Evolutionary conservation across 495 filamentous ascomycete genomes (phyloP), one percentile per base, ranked within the genome.

Genomic region (Neurospora sp.): DNA sequence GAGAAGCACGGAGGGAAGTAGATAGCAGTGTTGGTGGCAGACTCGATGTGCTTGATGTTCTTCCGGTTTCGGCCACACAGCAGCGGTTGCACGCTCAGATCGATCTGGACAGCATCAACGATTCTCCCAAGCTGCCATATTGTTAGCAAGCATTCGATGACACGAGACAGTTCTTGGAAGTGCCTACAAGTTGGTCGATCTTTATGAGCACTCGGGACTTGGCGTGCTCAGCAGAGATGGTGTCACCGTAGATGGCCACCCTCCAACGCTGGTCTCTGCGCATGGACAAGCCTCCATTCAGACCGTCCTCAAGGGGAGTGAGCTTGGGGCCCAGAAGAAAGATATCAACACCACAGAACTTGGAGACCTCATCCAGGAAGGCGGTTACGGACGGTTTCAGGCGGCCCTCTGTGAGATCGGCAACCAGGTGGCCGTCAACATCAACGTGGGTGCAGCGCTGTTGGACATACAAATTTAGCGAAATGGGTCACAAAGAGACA

Each of bases 1-100:
- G 94, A 93, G 77, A 98, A 98, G 7, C 94, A 92, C 2, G 94
- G 94, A 22, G 96, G 96, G 78, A 99, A 97, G 82, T 98, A 99
- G 74, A 99, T 98, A 44, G 96, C 95, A 16, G 96, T 97, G 76
- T 92, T 92, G 16, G 96, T 97, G 27, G 90, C 87, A 16, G 96
- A 94, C 80, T 99, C 96, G 77, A 99, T 97, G 70, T 94, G 84
- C 85, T 98, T 97, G 82, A 99, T 95, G 77, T 98, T 97, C 84
- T 97, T 96, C 76, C 95, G 88, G 73, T 91, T 93, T 16, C 95
- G 91, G 38, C 96, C 96, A 80, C 94, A 97, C 69, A 97, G 87
- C 73, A 97, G 83, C 44, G 91, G 93, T 80, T 98, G 96, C 79
- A 97, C 85, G 35, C 94, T 93, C 37, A 93, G 82, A 77, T 98